These are phyloP conservation scores for Funneliformis mosseae DNA, from an alignment of 192 early-diverging fungal species.

Conservation along the genomic window DNA sequence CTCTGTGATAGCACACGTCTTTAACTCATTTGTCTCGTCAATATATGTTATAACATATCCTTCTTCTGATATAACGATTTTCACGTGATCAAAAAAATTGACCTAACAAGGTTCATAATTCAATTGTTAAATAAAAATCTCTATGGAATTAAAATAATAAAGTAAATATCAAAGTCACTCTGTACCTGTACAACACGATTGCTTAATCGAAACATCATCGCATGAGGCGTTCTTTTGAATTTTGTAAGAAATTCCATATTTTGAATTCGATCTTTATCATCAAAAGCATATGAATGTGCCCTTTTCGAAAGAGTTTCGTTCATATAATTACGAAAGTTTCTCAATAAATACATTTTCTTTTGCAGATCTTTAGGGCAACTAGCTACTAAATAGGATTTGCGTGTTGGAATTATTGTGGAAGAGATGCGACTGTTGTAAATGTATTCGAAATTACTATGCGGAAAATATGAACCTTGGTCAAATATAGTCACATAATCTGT, in stretches of 20 bases:
- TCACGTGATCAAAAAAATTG: conserved; percentile 77
- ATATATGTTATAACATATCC: conserved; percentile 64
- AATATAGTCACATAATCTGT: not conserved
- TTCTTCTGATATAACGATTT: conserved; percentile 61
- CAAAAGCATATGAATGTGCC: conserved; percentile 22
- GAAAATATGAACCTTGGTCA: not conserved
- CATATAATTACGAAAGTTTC: conserved; percentile 66
- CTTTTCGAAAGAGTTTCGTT: conserved; percentile 50
- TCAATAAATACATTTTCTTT: conserved; percentile 66
- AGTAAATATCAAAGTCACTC: not conserved
- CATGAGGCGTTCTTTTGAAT: conserved; percentile 61
- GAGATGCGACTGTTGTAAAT: conserved; percentile 23
- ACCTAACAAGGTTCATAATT: conserved; percentile 45
- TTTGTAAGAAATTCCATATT: conserved; percentile 65
- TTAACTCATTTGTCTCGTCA: conserved; percentile 36
- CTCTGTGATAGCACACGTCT: not conserved
- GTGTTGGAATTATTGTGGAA: not conserved
- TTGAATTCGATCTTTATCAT: not conserved
- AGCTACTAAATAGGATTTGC: conserved; percentile 38
- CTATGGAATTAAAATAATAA: not conserved
- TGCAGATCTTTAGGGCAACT: conserved; percentile 51
- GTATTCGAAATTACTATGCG: conserved; percentile 39
- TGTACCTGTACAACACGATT: conserved; percentile 70
- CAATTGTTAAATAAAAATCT: not conserved
- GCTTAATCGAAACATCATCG: conserved; percentile 68